Evolutionary conservation across 1,284 basidiomycete species (phyloP).

Genomic region (Pholiota adiposa): DNA sequence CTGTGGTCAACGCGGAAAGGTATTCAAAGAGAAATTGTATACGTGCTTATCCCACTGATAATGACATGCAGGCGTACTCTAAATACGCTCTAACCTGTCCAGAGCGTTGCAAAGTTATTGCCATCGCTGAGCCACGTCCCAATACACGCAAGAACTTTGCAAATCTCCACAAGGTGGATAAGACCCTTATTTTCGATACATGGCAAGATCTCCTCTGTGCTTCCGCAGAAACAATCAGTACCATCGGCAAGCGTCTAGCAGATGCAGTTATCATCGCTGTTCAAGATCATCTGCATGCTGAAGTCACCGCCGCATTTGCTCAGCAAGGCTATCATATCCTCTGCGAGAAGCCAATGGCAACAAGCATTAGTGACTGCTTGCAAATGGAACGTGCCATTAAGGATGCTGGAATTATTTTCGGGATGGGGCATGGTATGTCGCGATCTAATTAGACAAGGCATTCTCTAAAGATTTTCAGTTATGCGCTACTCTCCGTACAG

Average conservation of each 20-base stretch:
- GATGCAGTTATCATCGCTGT: slow-evolving; percentile 82
- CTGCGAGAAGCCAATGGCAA: slow-evolving; percentile 92
- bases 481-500: slow-evolving; percentile 86
- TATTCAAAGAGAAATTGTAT: slow-evolving; percentile 29
- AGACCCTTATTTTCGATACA: slow-evolving; percentile 68
- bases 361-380: slow-evolving; percentile 71
- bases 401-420: slow-evolving; percentile 75
- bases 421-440: slow-evolving; percentile 78
- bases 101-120: slow-evolving; percentile 71
- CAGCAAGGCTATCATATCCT: slow-evolving; percentile 84
- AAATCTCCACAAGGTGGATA: slow-evolving; percentile 58
- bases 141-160: slow-evolving; percentile 66
- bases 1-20: slow-evolving; percentile 81
- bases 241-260: slow-evolving; percentile 68
- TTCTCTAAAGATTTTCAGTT: slow-evolving; percentile 47
- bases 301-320: slow-evolving; percentile 75
- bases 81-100: slow-evolving; percentile 66
- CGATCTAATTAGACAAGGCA: background rate
- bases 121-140: slow-evolving; percentile 81
- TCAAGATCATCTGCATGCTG: slow-evolving; percentile 78
- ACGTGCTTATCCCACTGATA: background rate
- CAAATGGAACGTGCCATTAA: slow-evolving; percentile 75
- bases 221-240: slow-evolving; percentile 65
- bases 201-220: slow-evolving; percentile 75
- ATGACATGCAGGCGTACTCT: slow-evolving; percentile 62